Percentiles rank a stretch among this genome's conserved stretches.
These are phyloP conservation scores for Daldinia sp. DNA, from an alignment of 2,329 filamentous ascomycete genomes.

Conservation along the genomic window DNA sequence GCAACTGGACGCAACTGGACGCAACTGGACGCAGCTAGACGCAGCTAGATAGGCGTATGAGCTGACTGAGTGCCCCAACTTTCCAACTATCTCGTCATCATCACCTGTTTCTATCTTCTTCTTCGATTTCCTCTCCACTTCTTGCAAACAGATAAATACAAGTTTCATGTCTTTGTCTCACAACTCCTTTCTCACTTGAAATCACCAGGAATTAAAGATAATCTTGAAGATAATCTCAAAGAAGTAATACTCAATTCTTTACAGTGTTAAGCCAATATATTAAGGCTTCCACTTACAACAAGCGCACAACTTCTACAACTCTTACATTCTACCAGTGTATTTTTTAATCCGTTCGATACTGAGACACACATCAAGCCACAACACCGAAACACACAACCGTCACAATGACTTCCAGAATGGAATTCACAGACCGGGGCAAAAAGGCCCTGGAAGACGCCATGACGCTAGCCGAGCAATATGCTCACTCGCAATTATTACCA, in stretches of 20 bases:
- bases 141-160: conserved; percentile 30
- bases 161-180: conserved; percentile 22
- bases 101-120: conserved; percentile 23
- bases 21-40: no score
- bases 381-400: conserved; percentile 37
- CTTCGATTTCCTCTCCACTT: conserved; percentile 21
- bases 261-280: conserved; percentile 14
- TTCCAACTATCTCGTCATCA: conserved; percentile 27
- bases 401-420: conserved; percentile 78
- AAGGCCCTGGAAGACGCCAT: conserved; percentile 91
- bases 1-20: no score
- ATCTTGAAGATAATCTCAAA: conserved; percentile 17
- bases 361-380: conserved; percentile 22
- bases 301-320: conserved; percentile 17
- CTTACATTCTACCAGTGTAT: background rate
- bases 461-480: conserved; percentile 85
- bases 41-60: background rate
- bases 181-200: conserved; percentile 7
- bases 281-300: conserved; percentile 12
- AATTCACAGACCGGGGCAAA: conserved; percentile 93
- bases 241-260: conserved; percentile 20
- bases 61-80: conserved; percentile 20
- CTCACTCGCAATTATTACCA: conserved; percentile 88
- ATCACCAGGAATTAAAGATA: conserved; percentile 24
- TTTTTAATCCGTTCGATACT: conserved; percentile 1